A percentile compares a stretch with the other conserved stretches of the same genome.
phyloP scores from a whole-genome alignment of 371 early-diverging fungal species.

The Mortierella sp. region DNA sequence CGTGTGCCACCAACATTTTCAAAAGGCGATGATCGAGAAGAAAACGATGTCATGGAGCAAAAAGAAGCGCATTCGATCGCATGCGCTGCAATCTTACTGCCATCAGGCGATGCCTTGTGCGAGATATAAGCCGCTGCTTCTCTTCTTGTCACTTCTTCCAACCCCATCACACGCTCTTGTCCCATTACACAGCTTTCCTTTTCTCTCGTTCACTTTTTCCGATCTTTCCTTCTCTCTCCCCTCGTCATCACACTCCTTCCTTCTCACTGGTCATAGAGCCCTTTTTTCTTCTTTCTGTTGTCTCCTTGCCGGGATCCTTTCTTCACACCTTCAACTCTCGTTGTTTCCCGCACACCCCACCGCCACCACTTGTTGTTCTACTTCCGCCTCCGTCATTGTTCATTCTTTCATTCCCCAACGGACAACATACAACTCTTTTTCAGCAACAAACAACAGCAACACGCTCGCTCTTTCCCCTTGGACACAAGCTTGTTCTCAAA shows the following conservation, averaged over 20 bases:
- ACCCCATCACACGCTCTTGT: too few species aligned
- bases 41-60: neutral
- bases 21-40: neutral
- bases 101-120: too few species aligned
- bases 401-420: neutral
- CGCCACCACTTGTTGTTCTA: neutral
- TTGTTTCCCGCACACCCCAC: neutral
- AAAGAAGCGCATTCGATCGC: neutral
- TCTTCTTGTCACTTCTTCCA: neutral
- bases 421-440: neutral
- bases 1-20: slow-evolving; percentile 1
- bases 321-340: neutral
- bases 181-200: neutral
- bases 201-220: neutral
- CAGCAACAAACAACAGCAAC: neutral
- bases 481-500: neutral
- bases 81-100: neutral
- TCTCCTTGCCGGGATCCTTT: neutral
- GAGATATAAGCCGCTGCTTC: neutral
- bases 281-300: neutral
- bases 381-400: neutral
- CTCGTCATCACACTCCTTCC: neutral
- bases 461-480: neutral
- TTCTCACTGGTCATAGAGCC: neutral
- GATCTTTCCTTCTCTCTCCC: neutral